Conservation (phyloP, 176 grass and related monocot genomes). For the Raddia distichophylla region DNA sequence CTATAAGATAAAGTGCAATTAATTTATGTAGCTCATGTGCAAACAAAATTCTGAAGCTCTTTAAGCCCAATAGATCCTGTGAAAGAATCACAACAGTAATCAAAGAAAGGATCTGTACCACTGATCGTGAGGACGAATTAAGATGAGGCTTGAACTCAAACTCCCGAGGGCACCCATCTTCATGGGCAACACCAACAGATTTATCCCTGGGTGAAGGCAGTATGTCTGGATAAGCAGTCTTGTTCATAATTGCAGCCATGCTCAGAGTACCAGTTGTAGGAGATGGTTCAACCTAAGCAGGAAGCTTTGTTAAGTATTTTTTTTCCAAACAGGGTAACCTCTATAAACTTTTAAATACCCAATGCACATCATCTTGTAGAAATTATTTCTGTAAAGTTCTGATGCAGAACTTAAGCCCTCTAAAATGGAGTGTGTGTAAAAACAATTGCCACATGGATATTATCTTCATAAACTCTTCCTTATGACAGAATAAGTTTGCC, state of each 20-base stretch:
- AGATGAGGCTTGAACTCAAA: constrained; percentile 82
- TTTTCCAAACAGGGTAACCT: constrained; percentile 14
- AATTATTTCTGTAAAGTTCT: background rate
- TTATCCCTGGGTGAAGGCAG: constrained; percentile 70
- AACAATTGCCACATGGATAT: background rate
- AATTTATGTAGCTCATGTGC: background rate
- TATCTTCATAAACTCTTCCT: background rate
- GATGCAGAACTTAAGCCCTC: background rate
- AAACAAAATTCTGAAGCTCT: constrained; percentile 1
- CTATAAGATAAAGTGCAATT: constrained; percentile 16
- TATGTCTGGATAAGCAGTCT: constrained; percentile 48
- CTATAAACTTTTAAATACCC: background rate
- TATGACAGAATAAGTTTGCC: constrained; percentile 11
- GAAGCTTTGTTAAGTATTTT: constrained; percentile 28
- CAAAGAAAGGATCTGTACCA: constrained; percentile 38
- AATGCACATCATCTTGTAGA: constrained; percentile 1
- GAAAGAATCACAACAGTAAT: constrained; percentile 18
- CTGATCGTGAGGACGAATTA: constrained; percentile 52
- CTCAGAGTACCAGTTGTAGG: constrained; percentile 92
- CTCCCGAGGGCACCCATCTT: constrained; percentile 61
- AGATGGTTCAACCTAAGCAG: constrained; percentile 92
- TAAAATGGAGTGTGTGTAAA: background rate
- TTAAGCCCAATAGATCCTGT: background rate
- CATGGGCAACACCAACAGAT: constrained; percentile 33
- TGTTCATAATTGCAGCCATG: constrained; percentile 73